A percentile compares a stretch with the other conserved stretches of the same genome.
These are phyloP conservation scores for Phylloporus sp. DNA, from an alignment of 768 basidiomycete genomes.

Conservation along the genomic window DNA sequence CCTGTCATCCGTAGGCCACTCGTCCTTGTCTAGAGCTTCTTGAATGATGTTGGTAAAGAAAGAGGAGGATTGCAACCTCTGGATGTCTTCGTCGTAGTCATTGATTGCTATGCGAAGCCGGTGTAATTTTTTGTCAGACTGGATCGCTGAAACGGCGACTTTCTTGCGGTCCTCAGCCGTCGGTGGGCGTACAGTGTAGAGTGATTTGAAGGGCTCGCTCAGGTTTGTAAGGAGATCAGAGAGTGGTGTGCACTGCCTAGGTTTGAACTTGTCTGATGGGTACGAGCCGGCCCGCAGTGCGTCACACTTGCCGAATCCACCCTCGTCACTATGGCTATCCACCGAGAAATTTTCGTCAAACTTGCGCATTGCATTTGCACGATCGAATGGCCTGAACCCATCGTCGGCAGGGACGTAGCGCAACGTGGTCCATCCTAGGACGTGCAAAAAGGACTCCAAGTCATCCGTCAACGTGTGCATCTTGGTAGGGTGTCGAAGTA, in stretches of 20 bases:
- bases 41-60: background rate
- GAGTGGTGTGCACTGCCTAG: background rate
- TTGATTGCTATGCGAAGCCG: too few relatives aligned
- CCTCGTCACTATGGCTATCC: background rate
- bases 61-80: background rate
- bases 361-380: background rate
- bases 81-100: background rate
- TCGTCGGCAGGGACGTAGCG: background rate
- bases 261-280: background rate
- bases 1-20: background rate
- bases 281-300: background rate
- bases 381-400: background rate
- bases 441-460: background rate
- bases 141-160: too few relatives aligned
- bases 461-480: too few relatives aligned
- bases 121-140: too few relatives aligned
- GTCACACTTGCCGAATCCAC: background rate
- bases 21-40: background rate
- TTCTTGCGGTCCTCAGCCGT: too few relatives aligned
- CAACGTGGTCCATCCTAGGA: background rate
- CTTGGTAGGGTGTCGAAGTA: too few relatives aligned
- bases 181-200: too few relatives aligned
- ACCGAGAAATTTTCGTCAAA: background rate
- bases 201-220: background rate
- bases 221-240: background rate